Conservation (phyloP, 2,329 filamentous ascomycete genomes). For the Byssoonygena ceratinophila region DNA sequence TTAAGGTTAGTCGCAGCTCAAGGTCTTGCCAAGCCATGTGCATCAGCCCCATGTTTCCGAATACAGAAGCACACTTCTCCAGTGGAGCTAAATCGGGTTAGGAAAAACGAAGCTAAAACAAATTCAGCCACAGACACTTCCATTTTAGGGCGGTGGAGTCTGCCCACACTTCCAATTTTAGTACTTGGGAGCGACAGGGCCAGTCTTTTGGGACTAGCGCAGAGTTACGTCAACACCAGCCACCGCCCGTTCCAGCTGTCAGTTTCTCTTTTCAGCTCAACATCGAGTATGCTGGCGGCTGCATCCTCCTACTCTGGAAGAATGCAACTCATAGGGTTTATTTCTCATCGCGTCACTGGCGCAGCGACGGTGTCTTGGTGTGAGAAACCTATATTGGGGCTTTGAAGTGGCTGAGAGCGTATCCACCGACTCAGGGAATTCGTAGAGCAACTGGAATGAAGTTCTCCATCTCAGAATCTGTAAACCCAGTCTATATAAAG, state of each 20-base stretch:
- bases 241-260: not conserved
- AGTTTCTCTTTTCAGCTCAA: not conserved
- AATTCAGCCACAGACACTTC: not conserved
- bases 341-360: too few species aligned
- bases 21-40: not conserved
- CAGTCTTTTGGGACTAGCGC: not conserved
- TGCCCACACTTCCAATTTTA: not conserved
- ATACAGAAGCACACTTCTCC: not conserved
- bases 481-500: too few species aligned
- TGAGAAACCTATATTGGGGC: too few species aligned
- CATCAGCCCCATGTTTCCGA: not conserved
- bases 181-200: not conserved
- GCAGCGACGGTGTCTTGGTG: too few species aligned
- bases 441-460: not conserved
- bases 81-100: not conserved
- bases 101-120: not conserved
- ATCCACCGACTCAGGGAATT: too few species aligned
- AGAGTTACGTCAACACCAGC: not conserved
- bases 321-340: too few species aligned
- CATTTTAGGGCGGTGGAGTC: not conserved
- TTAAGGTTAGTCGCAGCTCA: too few species aligned
- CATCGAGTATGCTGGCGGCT: not conserved
- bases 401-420: too few species aligned
- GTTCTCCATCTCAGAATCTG: not conserved
- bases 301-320: not conserved